These are phyloP conservation scores for Morella rubra DNA, from an alignment of 306 rosid species.

Conservation along the genomic window DNA sequence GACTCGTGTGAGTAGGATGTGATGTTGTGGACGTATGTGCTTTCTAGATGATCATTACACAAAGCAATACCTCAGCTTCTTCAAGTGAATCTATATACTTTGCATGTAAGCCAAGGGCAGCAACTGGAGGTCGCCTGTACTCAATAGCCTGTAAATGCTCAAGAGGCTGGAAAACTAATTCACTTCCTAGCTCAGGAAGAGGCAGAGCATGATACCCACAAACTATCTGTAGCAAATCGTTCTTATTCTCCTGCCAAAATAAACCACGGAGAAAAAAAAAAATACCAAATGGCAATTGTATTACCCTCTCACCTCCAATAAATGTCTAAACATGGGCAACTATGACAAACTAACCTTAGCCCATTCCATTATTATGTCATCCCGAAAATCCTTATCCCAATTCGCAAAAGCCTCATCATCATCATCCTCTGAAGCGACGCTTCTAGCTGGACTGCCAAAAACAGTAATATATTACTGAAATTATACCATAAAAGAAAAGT, in stretches of 20 bases:
- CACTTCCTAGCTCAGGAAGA: constrained; percentile 68
- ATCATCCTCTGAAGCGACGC: constrained; percentile 78
- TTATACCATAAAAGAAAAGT: constrained; percentile 10
- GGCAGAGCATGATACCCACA: constrained; percentile 76
- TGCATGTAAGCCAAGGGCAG: constrained; percentile 59
- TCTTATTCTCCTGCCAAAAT: constrained; percentile 66
- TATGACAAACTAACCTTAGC: constrained; percentile 72
- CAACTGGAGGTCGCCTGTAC: constrained; percentile 62
- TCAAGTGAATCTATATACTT: constrained; percentile 39
- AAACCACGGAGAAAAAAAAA: constrained; percentile 26
- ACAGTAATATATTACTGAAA: constrained; percentile 48
- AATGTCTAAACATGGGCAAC: constrained; percentile 25
- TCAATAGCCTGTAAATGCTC: constrained; percentile 84
- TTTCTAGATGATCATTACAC: constrained; percentile 3
- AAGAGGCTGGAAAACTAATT: constrained; percentile 76
- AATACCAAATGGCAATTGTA: constrained; percentile 33
- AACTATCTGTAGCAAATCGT: constrained; percentile 78
- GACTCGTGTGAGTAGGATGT: neutral
- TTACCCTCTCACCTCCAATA: constrained; percentile 22
- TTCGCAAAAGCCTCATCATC: constrained; percentile 59
- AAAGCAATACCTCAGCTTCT: constrained; percentile 57
- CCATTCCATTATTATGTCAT: constrained; percentile 73
- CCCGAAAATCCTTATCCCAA: constrained; percentile 57
- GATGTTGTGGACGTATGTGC: neutral
- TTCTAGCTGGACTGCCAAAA: constrained; percentile 94